Evolutionary conservation across 495 filamentous ascomycete genomes (phyloP).

Genomic region (Bombardia bombarda): DNA sequence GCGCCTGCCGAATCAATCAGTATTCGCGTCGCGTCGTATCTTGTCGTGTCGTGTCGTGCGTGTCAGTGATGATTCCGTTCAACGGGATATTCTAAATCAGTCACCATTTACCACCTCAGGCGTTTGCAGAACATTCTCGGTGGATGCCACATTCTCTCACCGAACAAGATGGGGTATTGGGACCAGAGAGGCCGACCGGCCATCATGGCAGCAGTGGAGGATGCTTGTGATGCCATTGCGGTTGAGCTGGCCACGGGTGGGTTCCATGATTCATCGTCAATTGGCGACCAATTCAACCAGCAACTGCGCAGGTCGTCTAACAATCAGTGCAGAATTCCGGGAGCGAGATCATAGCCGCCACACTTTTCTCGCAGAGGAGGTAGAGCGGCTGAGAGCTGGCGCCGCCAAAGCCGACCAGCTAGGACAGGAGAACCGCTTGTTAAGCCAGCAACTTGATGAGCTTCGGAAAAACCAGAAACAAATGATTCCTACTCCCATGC

Average conservation of each 20-base stretch:
- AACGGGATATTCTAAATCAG: no score
- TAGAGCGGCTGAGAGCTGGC: constrained; percentile 20
- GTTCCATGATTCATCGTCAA: no score
- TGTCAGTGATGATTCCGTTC: no score
- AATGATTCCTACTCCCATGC: neutral
- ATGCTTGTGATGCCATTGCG: constrained; percentile 30
- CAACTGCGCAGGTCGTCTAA: neutral
- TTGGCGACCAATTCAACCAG: no score
- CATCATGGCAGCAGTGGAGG: constrained; percentile 32
- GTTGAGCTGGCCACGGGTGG: constrained; percentile 27
- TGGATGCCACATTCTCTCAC: neutral
- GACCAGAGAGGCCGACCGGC: constrained; percentile 26
- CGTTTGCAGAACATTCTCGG: no score
- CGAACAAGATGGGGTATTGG: constrained; percentile 30
- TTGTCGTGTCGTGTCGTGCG: no score
- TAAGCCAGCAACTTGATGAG: constrained; percentile 26
- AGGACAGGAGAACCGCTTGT: constrained; percentile 25
- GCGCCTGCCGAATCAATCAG: no score
- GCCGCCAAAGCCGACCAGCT: constrained; percentile 18
- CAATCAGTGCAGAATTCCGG: constrained; percentile 10
- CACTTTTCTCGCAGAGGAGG: constrained; percentile 14
- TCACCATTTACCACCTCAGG: no score
- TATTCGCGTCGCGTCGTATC: no score
- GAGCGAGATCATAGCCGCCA: constrained; percentile 9
- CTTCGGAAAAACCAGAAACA: constrained; percentile 12